phyloP scores from a whole-genome alignment of 1,139 yeast species.

The Candida albicans region DNA sequence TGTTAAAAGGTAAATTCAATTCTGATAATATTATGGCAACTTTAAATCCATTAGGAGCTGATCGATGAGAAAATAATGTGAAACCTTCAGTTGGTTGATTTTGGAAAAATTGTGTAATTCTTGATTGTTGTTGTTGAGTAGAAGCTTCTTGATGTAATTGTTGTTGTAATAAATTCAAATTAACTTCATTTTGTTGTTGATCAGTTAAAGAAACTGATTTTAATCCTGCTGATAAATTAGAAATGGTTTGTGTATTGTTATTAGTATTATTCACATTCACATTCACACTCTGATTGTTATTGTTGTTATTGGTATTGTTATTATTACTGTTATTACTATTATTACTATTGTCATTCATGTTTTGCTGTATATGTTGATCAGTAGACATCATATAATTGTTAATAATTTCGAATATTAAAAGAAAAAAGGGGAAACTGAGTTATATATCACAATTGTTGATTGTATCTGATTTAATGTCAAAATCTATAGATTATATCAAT shows the following conservation, averaged over 20 bases:
- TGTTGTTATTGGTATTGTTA: not conserved
- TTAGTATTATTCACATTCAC: conserved; percentile 11
- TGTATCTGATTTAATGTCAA: too few species aligned
- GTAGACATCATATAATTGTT: not conserved
- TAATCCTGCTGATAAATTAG: conserved; percentile 53
- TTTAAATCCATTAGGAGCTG: conserved; percentile 96
- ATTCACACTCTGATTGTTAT: conserved; percentile 8
- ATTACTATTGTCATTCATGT: not conserved
- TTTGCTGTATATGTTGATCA: not conserved
- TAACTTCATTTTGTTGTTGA: conserved; percentile 44
- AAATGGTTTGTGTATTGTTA: conserved; percentile 26
- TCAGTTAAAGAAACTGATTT: conserved; percentile 44
- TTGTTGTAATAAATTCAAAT: conserved; percentile 42
- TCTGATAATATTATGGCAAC: conserved; percentile 90
- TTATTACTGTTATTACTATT: not conserved
- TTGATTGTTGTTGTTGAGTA: conserved; percentile 37
- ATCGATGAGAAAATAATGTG: conserved; percentile 84
- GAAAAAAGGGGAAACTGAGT: too few species aligned
- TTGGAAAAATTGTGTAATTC: conserved; percentile 73
- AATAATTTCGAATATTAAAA: not conserved
- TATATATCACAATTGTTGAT: too few species aligned
- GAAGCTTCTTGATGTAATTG: conserved; percentile 41
- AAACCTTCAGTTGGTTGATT: conserved; percentile 83
- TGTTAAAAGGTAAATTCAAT: conserved; percentile 73
- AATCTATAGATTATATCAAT: too few species aligned